Percentiles rank a stretch among this genome's conserved stretches.
Conservation (phyloP, 2,329 filamentous ascomycete genomes). For the Cladobotryum mycophilum region DNA sequence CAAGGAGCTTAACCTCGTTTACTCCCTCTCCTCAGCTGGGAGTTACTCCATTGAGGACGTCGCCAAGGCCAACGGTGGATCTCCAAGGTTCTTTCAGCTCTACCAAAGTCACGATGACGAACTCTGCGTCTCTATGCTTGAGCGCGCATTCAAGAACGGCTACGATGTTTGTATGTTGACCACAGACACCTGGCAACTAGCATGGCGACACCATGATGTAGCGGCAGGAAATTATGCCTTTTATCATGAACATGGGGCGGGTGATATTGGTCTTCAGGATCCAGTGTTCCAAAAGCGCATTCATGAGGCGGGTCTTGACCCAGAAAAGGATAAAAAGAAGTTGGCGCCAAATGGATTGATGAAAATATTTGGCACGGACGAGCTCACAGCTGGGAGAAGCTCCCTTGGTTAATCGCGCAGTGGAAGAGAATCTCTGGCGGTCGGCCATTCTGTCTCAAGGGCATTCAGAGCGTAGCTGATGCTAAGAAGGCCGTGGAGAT, state of each 20-base stretch:
- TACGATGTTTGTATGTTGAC: conserved; percentile 64
- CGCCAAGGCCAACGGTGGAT: conserved; percentile 49
- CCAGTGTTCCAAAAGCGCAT: conserved; percentile 52
- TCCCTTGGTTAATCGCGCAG: conserved; percentile 52
- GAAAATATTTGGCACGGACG: conserved; percentile 53
- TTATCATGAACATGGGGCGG: conserved; percentile 50
- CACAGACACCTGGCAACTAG: conserved; percentile 62
- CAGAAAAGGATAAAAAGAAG: conserved; percentile 36
- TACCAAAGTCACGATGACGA: conserved; percentile 66
- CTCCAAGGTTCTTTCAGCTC: conserved; percentile 64
- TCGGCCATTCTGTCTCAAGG: conserved; percentile 55
- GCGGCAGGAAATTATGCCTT: conserved; percentile 58
- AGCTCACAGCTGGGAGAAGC: conserved; percentile 57
- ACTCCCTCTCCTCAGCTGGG: conserved; percentile 60
- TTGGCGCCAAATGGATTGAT: conserved; percentile 57
- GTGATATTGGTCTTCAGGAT: conserved; percentile 49
- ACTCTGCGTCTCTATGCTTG: conserved; percentile 58
- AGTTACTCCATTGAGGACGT: conserved; percentile 60
- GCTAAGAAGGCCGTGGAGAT: conserved; percentile 48
- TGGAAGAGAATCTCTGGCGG: conserved; percentile 54
- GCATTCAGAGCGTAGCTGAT: conserved; percentile 55
- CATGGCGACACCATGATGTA: conserved; percentile 63
- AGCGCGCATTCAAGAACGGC: conserved; percentile 53
- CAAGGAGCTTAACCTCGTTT: conserved; percentile 54
- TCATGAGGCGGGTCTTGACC: conserved; percentile 46